Evolutionary conservation across 805 yeast genomes (phyloP).

Genomic region (Priceomyces melissophilus): DNA sequence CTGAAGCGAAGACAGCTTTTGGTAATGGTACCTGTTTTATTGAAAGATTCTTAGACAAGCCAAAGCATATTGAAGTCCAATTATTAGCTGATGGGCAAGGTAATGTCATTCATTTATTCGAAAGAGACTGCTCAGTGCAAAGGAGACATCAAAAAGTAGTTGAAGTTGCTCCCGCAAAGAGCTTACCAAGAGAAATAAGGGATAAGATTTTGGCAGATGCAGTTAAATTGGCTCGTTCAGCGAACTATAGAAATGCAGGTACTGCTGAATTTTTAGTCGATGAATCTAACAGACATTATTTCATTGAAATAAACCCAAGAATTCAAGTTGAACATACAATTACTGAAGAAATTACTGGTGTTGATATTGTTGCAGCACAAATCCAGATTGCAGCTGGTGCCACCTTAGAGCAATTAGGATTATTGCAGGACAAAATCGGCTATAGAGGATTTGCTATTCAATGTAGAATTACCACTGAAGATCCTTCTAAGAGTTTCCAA

Average conservation of each 20-base stretch:
- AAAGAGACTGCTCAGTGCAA: conserved; percentile 99
- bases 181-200: conserved; percentile 76
- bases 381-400: conserved; percentile 99
- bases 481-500: conserved; percentile 93
- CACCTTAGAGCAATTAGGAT: conserved; percentile 82
- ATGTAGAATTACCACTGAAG: conserved; percentile 98
- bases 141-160: conserved; percentile 99
- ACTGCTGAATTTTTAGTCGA: conserved; percentile 97
- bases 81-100: conserved; percentile 91
- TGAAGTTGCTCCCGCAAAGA: conserved; percentile 96
- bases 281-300: conserved; percentile 89
- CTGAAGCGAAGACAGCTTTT: conserved; percentile 93
- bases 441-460: conserved; percentile 98
- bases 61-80: conserved; percentile 98
- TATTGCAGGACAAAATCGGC: conserved; percentile 90
- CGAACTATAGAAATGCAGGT: conserved; percentile 95
- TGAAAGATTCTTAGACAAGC: conserved; percentile 90
- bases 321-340: conserved; percentile 98
- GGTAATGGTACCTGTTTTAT: conserved; percentile 98
- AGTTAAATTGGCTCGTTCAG: conserved; percentile 81
- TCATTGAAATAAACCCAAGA: conserved; percentile 97
- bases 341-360: conserved; percentile 98
- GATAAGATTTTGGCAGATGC: conserved; percentile 94
- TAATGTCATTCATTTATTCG: conserved; percentile 91
- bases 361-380: conserved; percentile 96